phyloP scores from a whole-genome alignment of 208 protist genomes.

The Wallacemonas sp. region DNA sequence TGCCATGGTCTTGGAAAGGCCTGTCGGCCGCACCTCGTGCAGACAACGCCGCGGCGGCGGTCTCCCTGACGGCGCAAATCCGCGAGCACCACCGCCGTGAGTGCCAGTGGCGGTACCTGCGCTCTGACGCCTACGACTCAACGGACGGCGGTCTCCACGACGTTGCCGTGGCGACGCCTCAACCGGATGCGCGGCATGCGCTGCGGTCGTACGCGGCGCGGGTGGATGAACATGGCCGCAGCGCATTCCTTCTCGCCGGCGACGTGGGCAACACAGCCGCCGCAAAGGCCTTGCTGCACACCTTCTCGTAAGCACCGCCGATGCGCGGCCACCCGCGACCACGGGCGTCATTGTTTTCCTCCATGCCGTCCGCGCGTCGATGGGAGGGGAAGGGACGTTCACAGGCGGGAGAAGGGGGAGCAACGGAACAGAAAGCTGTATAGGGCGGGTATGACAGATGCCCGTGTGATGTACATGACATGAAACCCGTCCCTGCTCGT shows the following conservation, averaged over 20 bases:
- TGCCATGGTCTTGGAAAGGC: not conserved
- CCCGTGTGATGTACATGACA: too few species aligned
- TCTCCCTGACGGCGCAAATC: conserved; percentile 19
- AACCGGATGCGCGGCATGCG: not conserved
- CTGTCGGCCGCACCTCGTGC: not conserved
- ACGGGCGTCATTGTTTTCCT: too few species aligned
- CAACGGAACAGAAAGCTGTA: too few species aligned
- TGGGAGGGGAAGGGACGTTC: too few species aligned
- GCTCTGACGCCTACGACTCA: not conserved
- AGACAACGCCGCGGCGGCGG: not conserved
- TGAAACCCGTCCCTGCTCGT: too few species aligned
- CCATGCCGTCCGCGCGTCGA: too few species aligned
- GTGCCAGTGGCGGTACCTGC: not conserved
- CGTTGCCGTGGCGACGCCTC: not conserved
- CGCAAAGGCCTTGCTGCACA: conserved; percentile 25
- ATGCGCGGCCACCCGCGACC: too few species aligned
- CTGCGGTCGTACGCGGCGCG: not conserved
- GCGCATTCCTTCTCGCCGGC: conserved; percentile 32
- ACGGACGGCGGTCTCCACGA: not conserved
- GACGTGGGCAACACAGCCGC: conserved; percentile 26
- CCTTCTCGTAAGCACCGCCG: not conserved
- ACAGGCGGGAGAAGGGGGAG: too few species aligned
- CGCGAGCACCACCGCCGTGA: not conserved
- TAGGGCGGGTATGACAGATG: too few species aligned
- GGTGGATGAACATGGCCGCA: conserved; percentile 30